These are phyloP conservation scores for Trapa incisa DNA, from an alignment of 345 rosid genomes.

Conservation along the genomic window DNA sequence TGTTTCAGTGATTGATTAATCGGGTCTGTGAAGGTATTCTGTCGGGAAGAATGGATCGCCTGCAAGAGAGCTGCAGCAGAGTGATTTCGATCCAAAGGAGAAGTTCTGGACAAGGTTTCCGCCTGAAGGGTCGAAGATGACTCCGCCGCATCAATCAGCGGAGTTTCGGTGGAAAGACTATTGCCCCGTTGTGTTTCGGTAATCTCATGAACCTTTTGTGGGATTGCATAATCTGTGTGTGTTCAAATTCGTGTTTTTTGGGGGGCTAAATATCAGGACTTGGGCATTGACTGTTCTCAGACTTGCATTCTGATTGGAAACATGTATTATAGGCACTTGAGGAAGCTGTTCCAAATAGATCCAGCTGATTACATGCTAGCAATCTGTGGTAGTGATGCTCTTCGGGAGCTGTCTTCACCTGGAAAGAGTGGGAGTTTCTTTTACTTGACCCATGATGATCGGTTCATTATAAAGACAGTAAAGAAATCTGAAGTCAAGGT, in stretches of 20 bases:
- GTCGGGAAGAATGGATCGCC: slow-evolving; percentile 70
- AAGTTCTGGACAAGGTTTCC: slow-evolving; percentile 98
- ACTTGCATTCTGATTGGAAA: neutral
- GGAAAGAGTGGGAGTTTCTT: slow-evolving; percentile 99
- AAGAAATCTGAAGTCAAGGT: slow-evolving; percentile 99
- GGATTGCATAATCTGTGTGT: neutral
- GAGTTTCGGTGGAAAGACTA: slow-evolving; percentile 99
- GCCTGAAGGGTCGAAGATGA: slow-evolving; percentile 75
- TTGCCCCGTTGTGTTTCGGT: slow-evolving; percentile 92
- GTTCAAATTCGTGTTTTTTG: neutral
- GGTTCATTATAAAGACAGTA: slow-evolving; percentile 93
- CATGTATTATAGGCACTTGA: slow-evolving; percentile 40
- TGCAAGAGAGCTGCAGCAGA: slow-evolving; percentile 36
- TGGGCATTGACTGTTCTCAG: neutral
- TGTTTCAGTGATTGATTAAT: neutral
- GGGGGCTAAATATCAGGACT: neutral
- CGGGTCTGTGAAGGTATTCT: slow-evolving; percentile 38
- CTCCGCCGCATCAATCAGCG: slow-evolving; percentile 78
- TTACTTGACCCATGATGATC: slow-evolving; percentile 91
- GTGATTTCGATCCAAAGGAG: slow-evolving; percentile 87
- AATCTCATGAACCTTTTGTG: slow-evolving; percentile 3
- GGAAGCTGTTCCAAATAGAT: slow-evolving; percentile 79
- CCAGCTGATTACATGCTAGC: slow-evolving; percentile 97
- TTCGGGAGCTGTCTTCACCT: slow-evolving; percentile 95
- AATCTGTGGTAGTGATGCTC: slow-evolving; percentile 84